These are phyloP conservation scores for Fusarium oligoseptatum DNA, from an alignment of 2,329 filamentous ascomycete species.

Conservation along the genomic window DNA sequence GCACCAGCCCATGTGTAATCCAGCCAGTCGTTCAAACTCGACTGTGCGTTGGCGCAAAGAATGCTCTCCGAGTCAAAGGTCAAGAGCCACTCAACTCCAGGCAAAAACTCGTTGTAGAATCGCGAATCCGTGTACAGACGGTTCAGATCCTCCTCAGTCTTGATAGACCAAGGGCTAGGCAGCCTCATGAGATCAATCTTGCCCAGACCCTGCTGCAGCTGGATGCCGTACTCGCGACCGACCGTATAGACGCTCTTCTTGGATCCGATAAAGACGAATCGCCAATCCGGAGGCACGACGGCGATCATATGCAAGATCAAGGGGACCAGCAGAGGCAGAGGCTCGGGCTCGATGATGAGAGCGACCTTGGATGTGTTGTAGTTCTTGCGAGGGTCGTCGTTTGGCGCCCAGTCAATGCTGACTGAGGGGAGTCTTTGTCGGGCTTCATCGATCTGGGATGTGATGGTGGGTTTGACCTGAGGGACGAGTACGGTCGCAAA, in stretches of 20 bases:
- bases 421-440: conserved; percentile 3
- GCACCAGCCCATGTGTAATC: conserved; percentile 2
- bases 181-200: conserved; percentile 6
- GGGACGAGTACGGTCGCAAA: background rate
- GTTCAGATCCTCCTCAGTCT: background rate
- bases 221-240: background rate
- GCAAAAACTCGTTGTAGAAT: conserved; percentile 7
- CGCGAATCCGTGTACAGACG: background rate
- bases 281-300: background rate
- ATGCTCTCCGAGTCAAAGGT: conserved; percentile 1
- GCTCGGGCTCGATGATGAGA: conserved; percentile 5
- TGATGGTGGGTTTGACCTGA: background rate
- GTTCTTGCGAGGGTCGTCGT: conserved; percentile 3
- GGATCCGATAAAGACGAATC: conserved; percentile 5
- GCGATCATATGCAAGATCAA: conserved; percentile 5
- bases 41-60: background rate
- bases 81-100: conserved; percentile 3
- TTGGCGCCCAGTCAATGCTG: background rate
- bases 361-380: conserved; percentile 10
- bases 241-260: conserved; percentile 4
- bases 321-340: background rate
- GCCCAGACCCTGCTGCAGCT: background rate
- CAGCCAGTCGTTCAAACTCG: conserved; percentile 1
- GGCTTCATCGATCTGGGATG: conserved; percentile 1
- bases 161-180: conserved; percentile 5